phyloP scores from a whole-genome alignment of 2,329 filamentous ascomycete genomes.

The Aspergillus awamori region DNA sequence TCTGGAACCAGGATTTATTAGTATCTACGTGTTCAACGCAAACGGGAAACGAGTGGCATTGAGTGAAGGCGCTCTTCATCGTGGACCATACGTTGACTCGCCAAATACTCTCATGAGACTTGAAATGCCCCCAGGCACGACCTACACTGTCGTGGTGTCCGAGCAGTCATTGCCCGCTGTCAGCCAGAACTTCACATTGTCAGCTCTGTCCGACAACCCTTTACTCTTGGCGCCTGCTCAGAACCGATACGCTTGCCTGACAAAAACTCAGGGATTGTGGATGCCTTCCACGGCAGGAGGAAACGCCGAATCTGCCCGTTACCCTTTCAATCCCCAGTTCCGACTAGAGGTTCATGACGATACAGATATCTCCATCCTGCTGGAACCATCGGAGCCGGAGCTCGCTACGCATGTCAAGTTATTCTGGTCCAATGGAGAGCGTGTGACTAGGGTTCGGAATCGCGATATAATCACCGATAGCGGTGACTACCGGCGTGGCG shows the following conservation, averaged over 20 bases:
- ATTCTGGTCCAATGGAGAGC: constrained; percentile 73
- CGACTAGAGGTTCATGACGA: constrained; percentile 59
- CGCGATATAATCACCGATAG: constrained; percentile 81
- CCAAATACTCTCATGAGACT: constrained; percentile 86
- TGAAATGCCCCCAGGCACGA: constrained; percentile 56
- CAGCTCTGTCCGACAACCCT: constrained; percentile 70
- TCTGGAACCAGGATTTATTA: constrained; percentile 77
- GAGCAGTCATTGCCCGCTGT: constrained; percentile 75
- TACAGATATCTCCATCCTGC: constrained; percentile 70
- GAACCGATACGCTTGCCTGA: constrained; percentile 62
- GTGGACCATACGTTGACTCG: constrained; percentile 88
- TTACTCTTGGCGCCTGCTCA: constrained; percentile 65
- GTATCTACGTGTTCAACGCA: constrained; percentile 77
- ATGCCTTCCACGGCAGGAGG: constrained; percentile 79
- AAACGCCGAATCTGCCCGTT: constrained; percentile 73
- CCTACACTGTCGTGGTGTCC: constrained; percentile 69
- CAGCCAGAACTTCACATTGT: constrained; percentile 82
- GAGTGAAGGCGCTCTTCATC: constrained; percentile 69
- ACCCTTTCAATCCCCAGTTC: constrained; percentile 88
- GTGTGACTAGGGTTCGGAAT: constrained; percentile 67
- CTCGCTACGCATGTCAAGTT: constrained; percentile 83
- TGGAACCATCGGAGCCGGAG: constrained; percentile 68
- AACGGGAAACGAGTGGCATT: constrained; percentile 73
- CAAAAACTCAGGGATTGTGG: constrained; percentile 70
- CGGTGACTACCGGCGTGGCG: constrained; percentile 84